Evolutionary conservation across 192 early-diverging fungal species (phyloP), one percentile per base, ranked within the genome.

Genomic region (Coemansia biformis): DNA sequence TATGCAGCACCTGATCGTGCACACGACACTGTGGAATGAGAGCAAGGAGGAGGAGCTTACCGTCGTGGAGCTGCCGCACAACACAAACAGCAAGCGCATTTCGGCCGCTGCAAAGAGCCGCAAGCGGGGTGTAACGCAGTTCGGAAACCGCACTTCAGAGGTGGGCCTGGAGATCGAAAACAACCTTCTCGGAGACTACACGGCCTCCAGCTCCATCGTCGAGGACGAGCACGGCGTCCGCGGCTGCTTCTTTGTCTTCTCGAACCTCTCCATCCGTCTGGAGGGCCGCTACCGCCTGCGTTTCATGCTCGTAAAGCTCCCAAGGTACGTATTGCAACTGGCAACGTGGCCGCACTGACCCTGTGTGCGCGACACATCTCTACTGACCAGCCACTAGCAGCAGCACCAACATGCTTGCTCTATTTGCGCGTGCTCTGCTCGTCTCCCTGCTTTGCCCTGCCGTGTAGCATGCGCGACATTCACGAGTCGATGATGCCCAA

Each of bases 201-300:
- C 68, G 5, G 68, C 68, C 5, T 60, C 61, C 9, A 60, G 57
- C 53, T 60, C 53, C 28, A 59, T 72, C 33, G 68, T 72, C 11
- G 68, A 72, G 32, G 57, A 72, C 21, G 62, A 64, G 26, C 45
- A 23, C 31, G 82, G 82, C 24, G 73, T 81, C 50, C 72, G 71
- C 8, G 85, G 87, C 2, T 81, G 82, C 43, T 89, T 82, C 55
- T 89, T 89, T 76, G 83, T 82, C 32, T 89, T 86, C 53, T 83
- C 87, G 5, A 85, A 89, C 47, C 55, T 89, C 31, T 83, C 82
- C 23, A 86, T 89, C 24, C 75, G 85, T 5, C 83, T 83, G 1
- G 84, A 85, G 28, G 87, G 87, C 0, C 76, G 79, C 15, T 89
- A 89, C 38, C 78, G 78, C 0, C 56, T 89, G 26, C 80, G 79